A percentile compares a stretch with the other conserved stretches of the same genome.
These are phyloP conservation scores for Lachnellula occidentalis DNA, from an alignment of 2,329 filamentous ascomycete genomes.

Conservation along the genomic window DNA sequence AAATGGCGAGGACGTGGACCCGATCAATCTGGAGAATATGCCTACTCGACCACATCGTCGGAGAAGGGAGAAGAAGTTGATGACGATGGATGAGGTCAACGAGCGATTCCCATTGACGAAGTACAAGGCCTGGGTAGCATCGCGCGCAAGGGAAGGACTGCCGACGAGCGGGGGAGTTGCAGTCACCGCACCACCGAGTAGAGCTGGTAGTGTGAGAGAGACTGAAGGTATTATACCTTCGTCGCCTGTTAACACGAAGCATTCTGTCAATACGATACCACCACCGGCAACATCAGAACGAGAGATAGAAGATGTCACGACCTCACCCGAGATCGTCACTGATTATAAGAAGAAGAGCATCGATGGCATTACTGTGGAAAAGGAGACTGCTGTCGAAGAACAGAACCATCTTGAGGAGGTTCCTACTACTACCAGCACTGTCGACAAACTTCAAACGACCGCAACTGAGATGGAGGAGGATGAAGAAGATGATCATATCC, in stretches of 20 bases:
- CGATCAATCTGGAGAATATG: conserved; percentile 82
- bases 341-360: conserved; percentile 16
- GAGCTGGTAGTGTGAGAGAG: conserved; percentile 67
- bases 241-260: conserved; percentile 29
- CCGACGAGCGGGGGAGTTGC: conserved; percentile 80
- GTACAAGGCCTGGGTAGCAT: conserved; percentile 91
- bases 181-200: conserved; percentile 68
- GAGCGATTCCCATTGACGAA: conserved; percentile 93
- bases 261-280: conserved; percentile 31
- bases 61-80: conserved; percentile 93
- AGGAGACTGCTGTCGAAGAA: conserved; percentile 19
- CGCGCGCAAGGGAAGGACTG: conserved; percentile 75
- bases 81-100: conserved; percentile 99
- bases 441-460: conserved; percentile 32
- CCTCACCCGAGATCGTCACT: conserved; percentile 12
- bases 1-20: conserved; percentile 74
- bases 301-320: conserved; percentile 9
- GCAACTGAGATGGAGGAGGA: conserved; percentile 45
- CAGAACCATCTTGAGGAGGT: conserved; percentile 25
- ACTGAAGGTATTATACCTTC: conserved; percentile 50
- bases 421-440: conserved; percentile 26
- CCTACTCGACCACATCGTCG: conserved; percentile 73
- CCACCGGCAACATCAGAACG: conserved; percentile 19
- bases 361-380: conserved; percentile 17
- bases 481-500: conserved; percentile 69